Conservation (phyloP, 176 grass and related monocot species). For the Chrysopogon serrulatus region DNA sequence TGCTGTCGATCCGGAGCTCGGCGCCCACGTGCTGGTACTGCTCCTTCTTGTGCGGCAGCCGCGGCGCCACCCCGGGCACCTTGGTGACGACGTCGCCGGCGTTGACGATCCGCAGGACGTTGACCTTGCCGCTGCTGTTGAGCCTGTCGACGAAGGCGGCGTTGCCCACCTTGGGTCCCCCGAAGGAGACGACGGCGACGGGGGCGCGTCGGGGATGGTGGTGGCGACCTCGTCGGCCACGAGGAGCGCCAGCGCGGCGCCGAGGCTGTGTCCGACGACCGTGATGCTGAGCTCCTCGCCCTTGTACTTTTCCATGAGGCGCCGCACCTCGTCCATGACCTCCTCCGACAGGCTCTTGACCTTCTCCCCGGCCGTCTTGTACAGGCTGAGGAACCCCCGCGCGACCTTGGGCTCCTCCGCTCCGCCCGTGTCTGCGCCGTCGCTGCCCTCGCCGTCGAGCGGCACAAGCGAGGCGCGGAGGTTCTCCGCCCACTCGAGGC, state of each 20-base stretch:
- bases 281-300: slow-evolving; percentile 96
- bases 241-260: slow-evolving; percentile 75
- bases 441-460: slow-evolving; percentile 27
- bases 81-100: slow-evolving; percentile 75
- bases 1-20: slow-evolving; percentile 67
- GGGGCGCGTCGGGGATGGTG: slow-evolving; percentile 47
- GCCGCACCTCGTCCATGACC: slow-evolving; percentile 65
- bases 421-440: background rate
- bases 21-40: slow-evolving; percentile 69
- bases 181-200: slow-evolving; percentile 83
- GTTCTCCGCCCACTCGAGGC: slow-evolving; percentile 94
- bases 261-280: slow-evolving; percentile 85
- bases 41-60: slow-evolving; percentile 31
- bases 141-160: slow-evolving; percentile 56
- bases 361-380: slow-evolving; percentile 69
- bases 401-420: slow-evolving; percentile 60
- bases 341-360: slow-evolving; percentile 59
- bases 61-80: slow-evolving; percentile 55
- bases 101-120: slow-evolving; percentile 82
- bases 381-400: slow-evolving; percentile 63
- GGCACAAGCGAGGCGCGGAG: slow-evolving; percentile 61
- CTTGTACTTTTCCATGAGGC: slow-evolving; percentile 75
- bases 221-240: slow-evolving; percentile 73
- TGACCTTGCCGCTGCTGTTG: slow-evolving; percentile 35
- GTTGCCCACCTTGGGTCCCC: slow-evolving; percentile 81